Conservation (phyloP, 164 flowering plant genomes). For the Aristolochia fimbriata region DNA sequence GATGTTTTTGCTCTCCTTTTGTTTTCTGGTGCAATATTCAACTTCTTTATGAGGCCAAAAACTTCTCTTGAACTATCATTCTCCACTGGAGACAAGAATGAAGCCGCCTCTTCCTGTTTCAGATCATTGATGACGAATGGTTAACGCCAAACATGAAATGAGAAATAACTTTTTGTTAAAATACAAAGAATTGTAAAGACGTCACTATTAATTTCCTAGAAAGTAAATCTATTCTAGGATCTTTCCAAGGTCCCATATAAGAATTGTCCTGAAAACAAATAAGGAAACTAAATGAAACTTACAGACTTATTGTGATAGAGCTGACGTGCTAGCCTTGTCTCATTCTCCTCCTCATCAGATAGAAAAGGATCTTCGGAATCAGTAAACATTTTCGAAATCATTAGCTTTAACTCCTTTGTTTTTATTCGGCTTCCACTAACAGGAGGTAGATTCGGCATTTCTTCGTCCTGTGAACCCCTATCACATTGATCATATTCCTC, state of each 20-base stretch:
- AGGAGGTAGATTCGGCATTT: constrained; percentile 17
- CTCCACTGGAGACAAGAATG: constrained; percentile 45
- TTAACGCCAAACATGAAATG: background rate
- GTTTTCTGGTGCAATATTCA: constrained; percentile 48
- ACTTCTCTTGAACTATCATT: constrained; percentile 73
- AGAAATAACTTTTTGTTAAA: too few relatives aligned
- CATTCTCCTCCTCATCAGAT: constrained; percentile 83
- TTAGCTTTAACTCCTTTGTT: constrained; percentile 50
- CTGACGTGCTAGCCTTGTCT: constrained; percentile 29
- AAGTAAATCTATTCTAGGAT: too few relatives aligned
- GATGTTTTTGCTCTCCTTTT: constrained; percentile 56
- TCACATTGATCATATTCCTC: constrained; percentile 22
- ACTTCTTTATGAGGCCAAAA: constrained; percentile 75
- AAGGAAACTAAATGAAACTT: constrained; percentile 18
- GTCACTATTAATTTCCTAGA: background rate
- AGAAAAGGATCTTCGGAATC: constrained; percentile 61
- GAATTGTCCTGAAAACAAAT: background rate
- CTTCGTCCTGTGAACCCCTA: constrained; percentile 25
- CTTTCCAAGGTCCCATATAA: too few relatives aligned
- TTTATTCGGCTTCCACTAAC: constrained; percentile 24
- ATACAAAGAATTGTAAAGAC: background rate
- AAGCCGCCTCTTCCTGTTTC: constrained; percentile 38
- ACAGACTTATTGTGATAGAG: constrained; percentile 48
- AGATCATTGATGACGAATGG: constrained; percentile 2
- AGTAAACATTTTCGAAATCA: constrained; percentile 60